phyloP scores from a whole-genome alignment of 495 filamentous ascomycete genomes.

The Tuber indicum region DNA sequence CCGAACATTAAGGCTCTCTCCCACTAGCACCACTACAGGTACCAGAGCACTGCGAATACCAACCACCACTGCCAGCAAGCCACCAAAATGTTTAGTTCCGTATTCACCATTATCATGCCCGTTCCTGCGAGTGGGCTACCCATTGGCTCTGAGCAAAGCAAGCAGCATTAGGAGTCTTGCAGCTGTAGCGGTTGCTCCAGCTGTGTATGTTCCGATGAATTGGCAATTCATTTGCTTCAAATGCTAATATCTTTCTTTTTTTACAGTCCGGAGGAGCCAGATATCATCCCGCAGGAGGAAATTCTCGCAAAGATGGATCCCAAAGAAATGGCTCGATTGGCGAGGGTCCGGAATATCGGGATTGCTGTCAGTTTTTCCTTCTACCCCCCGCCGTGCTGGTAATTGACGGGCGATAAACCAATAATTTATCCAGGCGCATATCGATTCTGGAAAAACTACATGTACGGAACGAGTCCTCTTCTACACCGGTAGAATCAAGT shows the following conservation, averaged over 20 bases:
- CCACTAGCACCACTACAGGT: neutral
- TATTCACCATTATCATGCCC: conserved; percentile 18
- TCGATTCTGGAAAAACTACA: conserved; percentile 98
- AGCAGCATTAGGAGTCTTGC: conserved; percentile 17
- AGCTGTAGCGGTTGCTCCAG: conserved; percentile 21
- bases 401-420: conserved; percentile 29
- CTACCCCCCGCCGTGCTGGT: neutral
- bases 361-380: conserved; percentile 66
- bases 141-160: conserved; percentile 14
- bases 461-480: conserved; percentile 95
- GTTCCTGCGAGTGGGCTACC: conserved; percentile 17
- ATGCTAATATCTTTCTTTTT: conserved; percentile 5
- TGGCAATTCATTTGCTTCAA: neutral
- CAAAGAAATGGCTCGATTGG: conserved; percentile 66
- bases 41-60: conserved; percentile 16
- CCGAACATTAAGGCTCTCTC: conserved; percentile 31
- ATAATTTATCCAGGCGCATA: conserved; percentile 65
- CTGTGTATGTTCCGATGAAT: conserved; percentile 17
- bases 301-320: conserved; percentile 70
- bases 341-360: conserved; percentile 87
- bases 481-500: conserved; percentile 94
- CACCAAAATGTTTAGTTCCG: neutral
- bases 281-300: conserved; percentile 31
- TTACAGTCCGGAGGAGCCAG: conserved; percentile 15
- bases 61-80: neutral